phyloP scores from a whole-genome alignment of 176 grass and related monocot genomes.

The Oryza meridionalis region DNA sequence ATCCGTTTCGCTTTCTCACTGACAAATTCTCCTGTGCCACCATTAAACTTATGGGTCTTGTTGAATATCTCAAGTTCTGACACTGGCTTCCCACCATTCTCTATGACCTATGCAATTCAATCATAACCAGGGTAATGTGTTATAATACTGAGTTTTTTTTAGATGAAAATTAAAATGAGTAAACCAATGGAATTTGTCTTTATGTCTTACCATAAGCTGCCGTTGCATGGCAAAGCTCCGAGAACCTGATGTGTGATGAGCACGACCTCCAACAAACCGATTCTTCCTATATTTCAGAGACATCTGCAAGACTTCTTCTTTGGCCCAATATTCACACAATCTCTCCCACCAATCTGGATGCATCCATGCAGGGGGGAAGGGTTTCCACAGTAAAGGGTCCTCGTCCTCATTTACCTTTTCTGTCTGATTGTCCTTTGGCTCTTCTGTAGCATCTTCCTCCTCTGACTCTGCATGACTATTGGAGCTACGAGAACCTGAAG shows the following conservation, averaged over 20 bases:
- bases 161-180: constrained; percentile 15
- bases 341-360: constrained; percentile 42
- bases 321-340: constrained; percentile 48
- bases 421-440: constrained; percentile 28
- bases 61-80: constrained; percentile 48
- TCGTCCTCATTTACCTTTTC: constrained; percentile 15
- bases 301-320: constrained; percentile 41
- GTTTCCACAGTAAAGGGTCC: constrained; percentile 41
- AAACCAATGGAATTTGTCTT: constrained; percentile 13
- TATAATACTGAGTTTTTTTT: constrained; percentile 11
- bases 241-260: constrained; percentile 48
- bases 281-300: constrained; percentile 41
- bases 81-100: constrained; percentile 45
- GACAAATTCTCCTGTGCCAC: constrained; percentile 40
- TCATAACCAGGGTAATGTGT: background rate
- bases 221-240: constrained; percentile 46
- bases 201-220: constrained; percentile 41
- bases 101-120: constrained; percentile 40
- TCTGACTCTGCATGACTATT: constrained; percentile 9
- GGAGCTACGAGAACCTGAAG: background rate
- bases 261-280: constrained; percentile 29
- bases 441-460: constrained; percentile 32
- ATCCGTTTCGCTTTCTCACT: constrained; percentile 44
- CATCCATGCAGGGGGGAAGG: constrained; percentile 47
- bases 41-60: constrained; percentile 47